Percentiles rank a stretch among this genome's conserved stretches.
phyloP scores from a whole-genome alignment of 228 moss, liverwort and hornwort species.

The Sphagnum magellanicum region DNA sequence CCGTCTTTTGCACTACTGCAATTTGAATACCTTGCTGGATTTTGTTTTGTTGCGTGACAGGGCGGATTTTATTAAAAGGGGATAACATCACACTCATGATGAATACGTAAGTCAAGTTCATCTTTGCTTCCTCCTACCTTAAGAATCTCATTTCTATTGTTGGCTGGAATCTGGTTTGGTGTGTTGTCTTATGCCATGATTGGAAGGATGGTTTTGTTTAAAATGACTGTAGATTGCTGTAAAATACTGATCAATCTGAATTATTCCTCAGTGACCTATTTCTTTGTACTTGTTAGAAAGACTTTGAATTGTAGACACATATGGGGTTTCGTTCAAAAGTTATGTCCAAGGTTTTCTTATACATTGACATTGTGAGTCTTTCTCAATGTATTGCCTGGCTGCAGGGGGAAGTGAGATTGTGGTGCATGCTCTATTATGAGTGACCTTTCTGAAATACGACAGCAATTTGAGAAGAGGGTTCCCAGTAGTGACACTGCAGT shows the following conservation, averaged over 20 bases:
- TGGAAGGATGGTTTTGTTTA: neutral
- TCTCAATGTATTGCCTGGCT: neutral
- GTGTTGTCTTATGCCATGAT: neutral
- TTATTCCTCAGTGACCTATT: neutral
- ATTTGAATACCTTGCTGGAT: neutral
- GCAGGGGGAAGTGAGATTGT: neutral
- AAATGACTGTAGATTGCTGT: neutral
- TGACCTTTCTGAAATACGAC: no score
- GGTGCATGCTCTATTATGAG: no score
- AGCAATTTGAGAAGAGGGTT: no score
- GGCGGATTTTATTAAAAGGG: conserved; percentile 59
- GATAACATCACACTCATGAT: conserved; percentile 69
- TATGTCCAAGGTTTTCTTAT: no score
- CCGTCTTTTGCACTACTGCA: no score
- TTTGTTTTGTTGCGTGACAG: neutral
- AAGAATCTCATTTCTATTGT: neutral
- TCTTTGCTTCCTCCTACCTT: neutral
- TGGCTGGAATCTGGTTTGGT: neutral
- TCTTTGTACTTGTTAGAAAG: neutral
- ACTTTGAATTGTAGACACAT: neutral
- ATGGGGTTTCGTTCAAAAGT: no score
- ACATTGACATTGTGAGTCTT: neutral
- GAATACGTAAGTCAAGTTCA: conserved; percentile 21
- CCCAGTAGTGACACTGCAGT: no score
- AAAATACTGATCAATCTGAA: neutral